A percentile compares a stretch with the other conserved stretches of the same genome.
These are phyloP conservation scores for Mikania micrantha DNA, from an alignment of 129 eudicot genomes.

Conservation along the genomic window DNA sequence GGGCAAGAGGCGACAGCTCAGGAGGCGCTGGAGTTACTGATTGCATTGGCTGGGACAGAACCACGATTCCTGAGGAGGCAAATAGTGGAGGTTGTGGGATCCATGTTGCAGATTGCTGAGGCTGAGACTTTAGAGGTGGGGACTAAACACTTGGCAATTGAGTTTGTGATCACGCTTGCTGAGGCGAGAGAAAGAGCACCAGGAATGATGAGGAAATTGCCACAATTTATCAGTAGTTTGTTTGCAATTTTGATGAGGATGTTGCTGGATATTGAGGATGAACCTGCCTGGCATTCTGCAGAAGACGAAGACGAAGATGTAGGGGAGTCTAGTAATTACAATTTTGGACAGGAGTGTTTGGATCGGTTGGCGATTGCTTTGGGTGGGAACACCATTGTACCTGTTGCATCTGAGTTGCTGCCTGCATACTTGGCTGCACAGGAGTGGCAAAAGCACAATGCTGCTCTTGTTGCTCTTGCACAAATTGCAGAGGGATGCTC, in stretches of 20 bases:
- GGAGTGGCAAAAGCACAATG: slow-evolving; percentile 91
- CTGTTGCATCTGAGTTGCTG: slow-evolving; percentile 85
- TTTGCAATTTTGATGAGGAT: slow-evolving; percentile 65
- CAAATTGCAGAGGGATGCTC: slow-evolving; percentile 95
- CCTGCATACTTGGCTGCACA: slow-evolving; percentile 77
- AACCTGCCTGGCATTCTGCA: slow-evolving; percentile 83
- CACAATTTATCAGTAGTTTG: slow-evolving; percentile 75
- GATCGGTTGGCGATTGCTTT: slow-evolving; percentile 79
- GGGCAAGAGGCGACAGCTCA: slow-evolving; percentile 92
- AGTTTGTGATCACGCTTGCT: slow-evolving; percentile 79
- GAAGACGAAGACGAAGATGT: slow-evolving; percentile 88
- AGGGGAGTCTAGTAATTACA: slow-evolving; percentile 79
- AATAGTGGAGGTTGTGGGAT: slow-evolving; percentile 86
- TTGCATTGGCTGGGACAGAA: slow-evolving; percentile 94
- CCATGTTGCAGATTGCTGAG: slow-evolving; percentile 93
- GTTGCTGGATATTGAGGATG: slow-evolving; percentile 81
- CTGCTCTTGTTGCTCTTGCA: slow-evolving; percentile 87
- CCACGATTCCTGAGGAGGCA: slow-evolving; percentile 95
- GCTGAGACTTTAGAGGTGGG: slow-evolving; percentile 89
- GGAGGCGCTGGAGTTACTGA: slow-evolving; percentile 87
- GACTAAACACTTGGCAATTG: slow-evolving; percentile 74
- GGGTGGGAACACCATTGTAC: slow-evolving; percentile 88
- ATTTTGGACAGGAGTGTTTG: slow-evolving; percentile 90
- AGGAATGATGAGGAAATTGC: slow-evolving; percentile 94
- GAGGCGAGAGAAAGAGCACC: slow-evolving; percentile 94